phyloP scores from a whole-genome alignment of 108 stramenopile species.

The Parmales sp. region DNA sequence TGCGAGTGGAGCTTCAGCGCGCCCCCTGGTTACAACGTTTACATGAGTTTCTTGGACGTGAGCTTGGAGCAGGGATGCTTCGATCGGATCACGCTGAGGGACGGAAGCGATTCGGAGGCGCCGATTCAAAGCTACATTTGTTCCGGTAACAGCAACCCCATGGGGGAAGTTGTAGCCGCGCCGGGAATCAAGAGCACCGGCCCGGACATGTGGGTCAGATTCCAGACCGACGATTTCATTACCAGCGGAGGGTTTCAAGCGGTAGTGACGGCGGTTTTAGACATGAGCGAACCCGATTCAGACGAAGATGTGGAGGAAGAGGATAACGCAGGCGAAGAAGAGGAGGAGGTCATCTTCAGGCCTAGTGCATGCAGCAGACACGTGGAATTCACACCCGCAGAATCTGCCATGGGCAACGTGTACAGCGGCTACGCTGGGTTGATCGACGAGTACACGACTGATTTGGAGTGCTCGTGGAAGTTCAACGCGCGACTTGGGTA shows the following conservation, averaged over 20 bases:
- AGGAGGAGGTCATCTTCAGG: neutral
- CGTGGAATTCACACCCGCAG: neutral
- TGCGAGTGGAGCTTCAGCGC: neutral
- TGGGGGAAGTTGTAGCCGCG: neutral
- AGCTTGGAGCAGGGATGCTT: neutral
- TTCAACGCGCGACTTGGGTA: slow-evolving; percentile 1
- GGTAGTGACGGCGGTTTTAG: neutral
- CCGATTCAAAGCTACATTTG: neutral
- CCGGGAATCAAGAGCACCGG: neutral
- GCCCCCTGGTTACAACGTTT: neutral
- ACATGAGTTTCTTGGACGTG: slow-evolving; percentile 2
- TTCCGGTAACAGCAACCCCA: neutral
- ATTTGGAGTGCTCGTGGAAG: neutral
- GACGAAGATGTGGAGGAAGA: neutral
- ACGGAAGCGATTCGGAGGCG: neutral
- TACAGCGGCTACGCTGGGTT: neutral
- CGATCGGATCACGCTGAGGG: neutral
- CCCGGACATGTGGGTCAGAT: neutral
- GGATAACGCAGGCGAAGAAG: neutral
- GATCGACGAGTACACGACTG: neutral
- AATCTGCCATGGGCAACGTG: neutral
- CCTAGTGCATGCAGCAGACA: neutral
- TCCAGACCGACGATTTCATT: neutral
- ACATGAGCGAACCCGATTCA: neutral
- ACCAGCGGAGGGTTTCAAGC: neutral